Percentiles rank a stretch among this genome's conserved stretches.
These are phyloP conservation scores for Penicillium psychrofluorescens DNA, from an alignment of 495 filamentous ascomycete genomes.

Conservation along the genomic window DNA sequence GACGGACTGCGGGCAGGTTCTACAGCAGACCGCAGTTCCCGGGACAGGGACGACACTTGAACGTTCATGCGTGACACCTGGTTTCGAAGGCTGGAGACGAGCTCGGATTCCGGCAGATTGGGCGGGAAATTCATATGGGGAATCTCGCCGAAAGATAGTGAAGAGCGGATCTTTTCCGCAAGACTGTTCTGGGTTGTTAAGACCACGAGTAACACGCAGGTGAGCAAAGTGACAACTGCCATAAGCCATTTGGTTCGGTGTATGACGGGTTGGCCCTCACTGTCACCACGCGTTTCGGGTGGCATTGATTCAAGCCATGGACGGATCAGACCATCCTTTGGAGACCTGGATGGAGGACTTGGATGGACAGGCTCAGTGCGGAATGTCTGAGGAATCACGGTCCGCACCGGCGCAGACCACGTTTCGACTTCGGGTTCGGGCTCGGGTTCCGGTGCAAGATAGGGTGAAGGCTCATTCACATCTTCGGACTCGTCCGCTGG, in stretches of 20 bases:
- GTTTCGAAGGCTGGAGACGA: constrained; percentile 20
- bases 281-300: background rate
- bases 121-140: constrained; percentile 5
- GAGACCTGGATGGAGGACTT: background rate
- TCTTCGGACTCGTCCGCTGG: background rate
- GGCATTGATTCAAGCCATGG: constrained; percentile 4
- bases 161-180: constrained; percentile 4
- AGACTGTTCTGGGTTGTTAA: background rate
- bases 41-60: constrained; percentile 31
- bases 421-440: background rate
- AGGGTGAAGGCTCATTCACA: background rate
- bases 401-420: constrained; percentile 17
- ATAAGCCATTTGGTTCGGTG: constrained; percentile 4
- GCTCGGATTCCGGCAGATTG: constrained; percentile 16
- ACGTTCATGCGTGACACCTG: constrained; percentile 23
- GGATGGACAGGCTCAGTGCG: background rate
- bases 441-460: too few relatives aligned
- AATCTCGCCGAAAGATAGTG: constrained; percentile 1
- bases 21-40: constrained; percentile 22
- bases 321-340: constrained; percentile 1
- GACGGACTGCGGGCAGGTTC: constrained; percentile 7
- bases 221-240: constrained; percentile 3
- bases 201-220: constrained; percentile 3
- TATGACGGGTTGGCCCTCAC: background rate
- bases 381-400: constrained; percentile 17